Evolutionary conservation across 805 yeast genomes (phyloP).

Genomic region (Ogataea allantospora): DNA sequence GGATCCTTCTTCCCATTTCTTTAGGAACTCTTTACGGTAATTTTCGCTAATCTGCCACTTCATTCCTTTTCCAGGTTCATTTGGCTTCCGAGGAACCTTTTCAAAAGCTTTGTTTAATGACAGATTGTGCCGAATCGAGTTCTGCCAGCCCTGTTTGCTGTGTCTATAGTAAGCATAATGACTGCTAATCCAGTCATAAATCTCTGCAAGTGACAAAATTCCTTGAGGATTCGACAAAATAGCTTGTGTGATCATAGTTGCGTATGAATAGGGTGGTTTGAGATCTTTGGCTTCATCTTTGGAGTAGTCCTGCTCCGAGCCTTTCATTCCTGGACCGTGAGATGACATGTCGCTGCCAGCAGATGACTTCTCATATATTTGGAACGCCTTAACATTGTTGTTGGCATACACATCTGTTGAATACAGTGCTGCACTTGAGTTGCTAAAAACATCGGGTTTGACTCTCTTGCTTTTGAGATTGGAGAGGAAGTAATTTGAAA

Average conservation of each 20-base stretch:
- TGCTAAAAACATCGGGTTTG: slow-evolving; percentile 18
- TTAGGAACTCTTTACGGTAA: slow-evolving; percentile 79
- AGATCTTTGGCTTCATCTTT: slow-evolving; percentile 87
- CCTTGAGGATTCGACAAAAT: slow-evolving; percentile 86
- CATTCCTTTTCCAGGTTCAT: slow-evolving; percentile 99
- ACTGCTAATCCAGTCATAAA: slow-evolving; percentile 83
- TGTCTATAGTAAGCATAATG: slow-evolving; percentile 90
- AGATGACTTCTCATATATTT: slow-evolving; percentile 47
- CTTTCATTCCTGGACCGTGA: slow-evolving; percentile 12
- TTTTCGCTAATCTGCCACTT: slow-evolving; percentile 94
- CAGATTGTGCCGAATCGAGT: slow-evolving; percentile 91
- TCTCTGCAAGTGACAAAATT: slow-evolving; percentile 84
- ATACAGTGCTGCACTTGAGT: slow-evolving; percentile 13
- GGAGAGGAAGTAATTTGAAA: slow-evolving; percentile 49
- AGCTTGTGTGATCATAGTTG: slow-evolving; percentile 98
- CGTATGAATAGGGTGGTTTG: slow-evolving; percentile 96
- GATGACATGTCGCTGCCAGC: slow-evolving; percentile 11
- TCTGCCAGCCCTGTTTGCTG: slow-evolving; percentile 97
- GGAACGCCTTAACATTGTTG: slow-evolving; percentile 45
- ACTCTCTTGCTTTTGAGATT: slow-evolving; percentile 33
- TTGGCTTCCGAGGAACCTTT: slow-evolving; percentile 91
- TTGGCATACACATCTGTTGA: slow-evolving; percentile 19
- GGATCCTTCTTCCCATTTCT: slow-evolving; percentile 75
- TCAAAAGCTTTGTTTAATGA: slow-evolving; percentile 96
- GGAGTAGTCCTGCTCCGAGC: slow-evolving; percentile 59